phyloP scores from a whole-genome alignment of 108 stramenopile genomes.

The Nannochloropsis oceanica region DNA sequence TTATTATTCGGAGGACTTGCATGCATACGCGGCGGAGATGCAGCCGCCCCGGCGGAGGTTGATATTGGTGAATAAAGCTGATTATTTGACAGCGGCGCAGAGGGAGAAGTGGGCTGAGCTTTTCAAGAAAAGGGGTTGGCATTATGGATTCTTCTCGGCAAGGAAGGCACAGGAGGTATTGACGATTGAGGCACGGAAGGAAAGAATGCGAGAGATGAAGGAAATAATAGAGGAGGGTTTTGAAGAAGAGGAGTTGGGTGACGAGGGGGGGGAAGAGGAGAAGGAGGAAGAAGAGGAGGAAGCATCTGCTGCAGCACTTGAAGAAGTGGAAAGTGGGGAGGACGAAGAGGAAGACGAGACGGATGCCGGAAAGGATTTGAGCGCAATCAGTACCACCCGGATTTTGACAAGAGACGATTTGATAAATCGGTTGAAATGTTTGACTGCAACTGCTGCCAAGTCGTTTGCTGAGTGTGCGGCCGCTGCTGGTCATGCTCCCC shows the following conservation, averaged over 20 bases:
- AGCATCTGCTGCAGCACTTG: not conserved
- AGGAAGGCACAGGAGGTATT: slow-evolving; percentile 66
- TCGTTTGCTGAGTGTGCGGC: slow-evolving; percentile 13
- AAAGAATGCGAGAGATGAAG: slow-evolving; percentile 12
- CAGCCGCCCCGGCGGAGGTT: slow-evolving; percentile 68
- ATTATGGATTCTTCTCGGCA: slow-evolving; percentile 87
- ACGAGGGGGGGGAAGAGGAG: slow-evolving; percentile 31
- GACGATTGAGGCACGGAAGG: slow-evolving; percentile 40
- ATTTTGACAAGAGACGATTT: slow-evolving; percentile 57
- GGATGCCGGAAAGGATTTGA: not conserved
- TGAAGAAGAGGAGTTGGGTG: not conserved
- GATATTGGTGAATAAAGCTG: slow-evolving; percentile 90
- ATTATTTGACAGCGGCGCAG: slow-evolving; percentile 67
- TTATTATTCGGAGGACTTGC: slow-evolving; percentile 75
- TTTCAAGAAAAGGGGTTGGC: slow-evolving; percentile 51
- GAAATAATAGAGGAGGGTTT: not conserved
- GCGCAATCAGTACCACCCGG: not conserved
- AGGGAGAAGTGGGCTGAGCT: slow-evolving; percentile 68
- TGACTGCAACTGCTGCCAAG: slow-evolving; percentile 51
- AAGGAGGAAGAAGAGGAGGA: slow-evolving; percentile 30
- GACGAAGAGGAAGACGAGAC: slow-evolving; percentile 34
- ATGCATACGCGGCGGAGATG: slow-evolving; percentile 54
- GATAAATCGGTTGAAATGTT: slow-evolving; percentile 43
- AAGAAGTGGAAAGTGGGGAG: not conserved
- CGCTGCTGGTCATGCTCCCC: not conserved